Evolutionary conservation across 1,139 yeast species (phyloP).

Genomic region (Blastobotrys arbuscula): DNA sequence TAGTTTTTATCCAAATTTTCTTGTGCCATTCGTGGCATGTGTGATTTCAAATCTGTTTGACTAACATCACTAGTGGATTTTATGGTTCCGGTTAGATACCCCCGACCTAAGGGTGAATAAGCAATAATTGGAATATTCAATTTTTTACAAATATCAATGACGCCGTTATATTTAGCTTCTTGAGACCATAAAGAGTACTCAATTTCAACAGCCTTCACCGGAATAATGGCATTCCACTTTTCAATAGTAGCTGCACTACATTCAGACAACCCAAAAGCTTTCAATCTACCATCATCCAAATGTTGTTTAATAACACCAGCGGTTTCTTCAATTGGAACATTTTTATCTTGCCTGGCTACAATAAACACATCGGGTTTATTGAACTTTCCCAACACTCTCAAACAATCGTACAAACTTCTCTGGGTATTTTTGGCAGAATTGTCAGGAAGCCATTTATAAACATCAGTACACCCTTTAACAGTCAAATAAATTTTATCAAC

Average conservation of each 20-base stretch:
- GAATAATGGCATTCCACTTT: conserved; percentile 47
- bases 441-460: conserved; percentile 9
- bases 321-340: conserved; percentile 35
- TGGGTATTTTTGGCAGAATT: background rate
- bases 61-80: conserved; percentile 42
- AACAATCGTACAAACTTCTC: conserved; percentile 41
- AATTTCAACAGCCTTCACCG: conserved; percentile 64
- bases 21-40: conserved; percentile 52
- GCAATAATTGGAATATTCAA: conserved; percentile 61
- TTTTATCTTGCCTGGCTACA: conserved; percentile 60
- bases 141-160: conserved; percentile 49
- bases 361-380: conserved; percentile 49
- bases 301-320: conserved; percentile 27
- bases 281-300: conserved; percentile 39
- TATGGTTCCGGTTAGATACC: conserved; percentile 62
- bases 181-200: conserved; percentile 65
- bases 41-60: conserved; percentile 30
- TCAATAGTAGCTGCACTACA: conserved; percentile 54
- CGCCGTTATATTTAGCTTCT: conserved; percentile 56
- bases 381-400: conserved; percentile 40
- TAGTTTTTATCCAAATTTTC: conserved; percentile 53
- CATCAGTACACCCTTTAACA: conserved; percentile 59
- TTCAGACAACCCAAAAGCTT: conserved; percentile 65
- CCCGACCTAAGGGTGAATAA: conserved; percentile 78
- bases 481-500: conserved; percentile 51